These are phyloP conservation scores for Ananas comosus DNA, from an alignment of 176 grass and related monocot species.

Conservation along the genomic window DNA sequence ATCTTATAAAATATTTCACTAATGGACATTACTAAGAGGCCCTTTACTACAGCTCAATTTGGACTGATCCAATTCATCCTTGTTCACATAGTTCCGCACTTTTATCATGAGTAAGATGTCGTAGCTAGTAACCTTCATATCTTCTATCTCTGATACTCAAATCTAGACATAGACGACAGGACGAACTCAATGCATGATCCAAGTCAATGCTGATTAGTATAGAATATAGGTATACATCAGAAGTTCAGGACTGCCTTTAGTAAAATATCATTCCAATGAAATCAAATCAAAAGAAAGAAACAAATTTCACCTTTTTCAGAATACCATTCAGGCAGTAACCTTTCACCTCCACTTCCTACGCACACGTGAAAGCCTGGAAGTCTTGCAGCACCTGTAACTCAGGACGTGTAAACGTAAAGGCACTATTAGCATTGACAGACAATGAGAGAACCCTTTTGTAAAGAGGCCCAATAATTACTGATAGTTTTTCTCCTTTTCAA, in stretches of 20 bases:
- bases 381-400: conserved; percentile 67
- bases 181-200: not conserved
- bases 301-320: conserved; percentile 59
- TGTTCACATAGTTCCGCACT: too few relatives aligned
- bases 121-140: too few relatives aligned
- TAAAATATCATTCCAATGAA: conserved; percentile 5
- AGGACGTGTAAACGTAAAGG: conserved; percentile 9
- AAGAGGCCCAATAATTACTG: too few relatives aligned
- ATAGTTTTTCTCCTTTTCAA: too few relatives aligned
- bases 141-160: too few relatives aligned
- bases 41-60: too few relatives aligned
- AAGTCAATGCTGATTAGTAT: not conserved
- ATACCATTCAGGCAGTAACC: conserved; percentile 85
- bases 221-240: not conserved
- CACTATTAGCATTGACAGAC: not conserved
- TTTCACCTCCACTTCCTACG: conserved; percentile 89
- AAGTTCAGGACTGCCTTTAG: too few relatives aligned
- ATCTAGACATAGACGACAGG: not conserved
- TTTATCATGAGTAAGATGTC: too few relatives aligned
- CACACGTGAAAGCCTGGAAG: conserved; percentile 90
- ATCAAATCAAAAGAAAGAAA: not conserved
- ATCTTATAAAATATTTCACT: too few relatives aligned
- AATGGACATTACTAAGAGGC: too few relatives aligned
- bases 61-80: too few relatives aligned
- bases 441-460: too few relatives aligned